Percentiles rank a stretch among this genome's conserved stretches.
Evolutionary conservation across 768 basidiomycete genomes (phyloP).

Genomic region (Leccinum barrowsii): DNA sequence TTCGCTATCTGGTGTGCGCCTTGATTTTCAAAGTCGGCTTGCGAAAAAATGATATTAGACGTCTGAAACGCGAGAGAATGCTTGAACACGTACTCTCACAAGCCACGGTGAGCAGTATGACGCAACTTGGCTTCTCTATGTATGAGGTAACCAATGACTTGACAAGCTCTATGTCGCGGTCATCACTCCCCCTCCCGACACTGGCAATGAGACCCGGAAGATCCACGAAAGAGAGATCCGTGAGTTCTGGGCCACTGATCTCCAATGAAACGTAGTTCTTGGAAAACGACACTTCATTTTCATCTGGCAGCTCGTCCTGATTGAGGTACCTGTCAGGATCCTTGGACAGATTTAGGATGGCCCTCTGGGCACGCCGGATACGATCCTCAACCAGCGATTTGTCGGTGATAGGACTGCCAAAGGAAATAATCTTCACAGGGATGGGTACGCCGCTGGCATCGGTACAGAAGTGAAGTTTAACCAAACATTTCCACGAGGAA

Average conservation of each 20-base stretch:
- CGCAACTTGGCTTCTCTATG: slow-evolving; percentile 63
- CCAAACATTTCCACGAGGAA: slow-evolving; percentile 46
- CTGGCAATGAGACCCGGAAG: slow-evolving; percentile 63
- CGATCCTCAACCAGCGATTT: slow-evolving; percentile 60
- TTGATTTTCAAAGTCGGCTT: slow-evolving; percentile 83
- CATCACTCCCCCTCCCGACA: slow-evolving; percentile 45
- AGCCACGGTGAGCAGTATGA: slow-evolving; percentile 65
- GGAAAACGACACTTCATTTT: slow-evolving; percentile 42
- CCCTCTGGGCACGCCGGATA: slow-evolving; percentile 61
- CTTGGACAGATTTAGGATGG: slow-evolving; percentile 56
- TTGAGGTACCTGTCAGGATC: slow-evolving; percentile 16
- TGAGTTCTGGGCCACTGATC: slow-evolving; percentile 56
- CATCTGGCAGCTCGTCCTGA: slow-evolving; percentile 5
- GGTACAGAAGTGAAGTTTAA: slow-evolving; percentile 45
- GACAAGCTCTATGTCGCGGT: slow-evolving; percentile 59
- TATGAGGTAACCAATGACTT: slow-evolving; percentile 54
- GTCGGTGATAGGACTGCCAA: slow-evolving; percentile 47
- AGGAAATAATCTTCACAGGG: slow-evolving; percentile 37
- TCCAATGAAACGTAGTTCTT: slow-evolving; percentile 54
- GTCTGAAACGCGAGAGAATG: slow-evolving; percentile 9
- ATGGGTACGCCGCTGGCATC: slow-evolving; percentile 38
- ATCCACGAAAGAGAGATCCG: slow-evolving; percentile 64
- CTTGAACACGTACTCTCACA: slow-evolving; percentile 24
- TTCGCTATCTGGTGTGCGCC: slow-evolving; percentile 67
- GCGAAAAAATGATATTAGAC: slow-evolving; percentile 36